These are phyloP conservation scores for Rhodotorula taiwanensis DNA, from an alignment of 768 basidiomycete species.

Conservation along the genomic window DNA sequence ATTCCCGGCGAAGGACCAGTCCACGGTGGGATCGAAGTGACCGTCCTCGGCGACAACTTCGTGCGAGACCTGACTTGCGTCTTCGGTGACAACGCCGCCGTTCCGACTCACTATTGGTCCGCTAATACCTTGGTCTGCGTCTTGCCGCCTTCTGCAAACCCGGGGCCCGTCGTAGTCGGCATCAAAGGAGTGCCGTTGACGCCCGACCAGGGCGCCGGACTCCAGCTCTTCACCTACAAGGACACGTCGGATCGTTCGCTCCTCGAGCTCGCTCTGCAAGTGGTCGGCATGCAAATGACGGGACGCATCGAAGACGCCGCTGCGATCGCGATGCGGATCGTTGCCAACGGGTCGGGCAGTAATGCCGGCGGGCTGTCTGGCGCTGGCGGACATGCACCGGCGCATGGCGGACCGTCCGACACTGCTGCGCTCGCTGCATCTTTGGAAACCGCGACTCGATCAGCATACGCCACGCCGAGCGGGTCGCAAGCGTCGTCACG, in stretches of 20 bases:
- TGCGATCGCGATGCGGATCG: conserved; percentile 86
- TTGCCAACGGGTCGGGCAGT: conserved; percentile 53
- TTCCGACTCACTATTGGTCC: conserved; percentile 82
- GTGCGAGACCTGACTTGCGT: conserved; percentile 56
- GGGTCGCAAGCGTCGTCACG: conserved; percentile 24
- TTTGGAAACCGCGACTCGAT: conserved; percentile 17
- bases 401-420: conserved; percentile 4
- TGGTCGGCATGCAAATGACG: conserved; percentile 93
- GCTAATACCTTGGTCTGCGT: conserved; percentile 88
- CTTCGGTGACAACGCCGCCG: conserved; percentile 76
- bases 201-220: conserved; percentile 46
- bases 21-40: conserved; percentile 76
- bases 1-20: conserved; percentile 45
- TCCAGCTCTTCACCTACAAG: conserved; percentile 74
- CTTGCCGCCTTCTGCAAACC: conserved; percentile 68
- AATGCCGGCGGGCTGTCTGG: background rate
- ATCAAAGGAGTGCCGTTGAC: conserved; percentile 61
- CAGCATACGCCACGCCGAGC: conserved; percentile 20
- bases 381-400: background rate
- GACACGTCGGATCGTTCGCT: conserved; percentile 83
- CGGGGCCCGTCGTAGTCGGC: conserved; percentile 84
- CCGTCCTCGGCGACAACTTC: conserved; percentile 85
- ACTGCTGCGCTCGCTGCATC: conserved; percentile 29
- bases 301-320: conserved; percentile 89
- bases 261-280: conserved; percentile 94